Evolutionary conservation across 805 yeast species (phyloP), one percentile per base, ranked within the genome.

Genomic region (Sugiyamaella lignohabitans): DNA sequence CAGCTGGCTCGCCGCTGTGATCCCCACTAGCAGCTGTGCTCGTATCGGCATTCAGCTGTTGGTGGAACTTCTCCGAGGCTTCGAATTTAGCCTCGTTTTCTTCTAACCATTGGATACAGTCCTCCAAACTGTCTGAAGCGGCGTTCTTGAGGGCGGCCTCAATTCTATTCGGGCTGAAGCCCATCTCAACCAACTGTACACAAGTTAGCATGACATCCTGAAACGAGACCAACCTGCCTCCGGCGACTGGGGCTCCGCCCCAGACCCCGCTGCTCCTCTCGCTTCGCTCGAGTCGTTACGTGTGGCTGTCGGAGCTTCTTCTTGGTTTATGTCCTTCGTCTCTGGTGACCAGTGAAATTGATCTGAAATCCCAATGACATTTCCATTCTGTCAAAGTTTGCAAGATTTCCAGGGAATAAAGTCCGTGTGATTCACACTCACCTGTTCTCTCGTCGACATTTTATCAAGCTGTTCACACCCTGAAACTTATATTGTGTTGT

Each of bases 21-120:
- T 35, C 20, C 10, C 10, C 17, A 8, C 14, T 51, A 14, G 44
- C 54, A 6, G 40, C 45, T 1, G 38, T 50, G 5, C 42, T 45
- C 6, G 42, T 11, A 20, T 41, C 49, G 3, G 18, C 17, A 29
- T 5, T 14, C n/a, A 30, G 11, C 27, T 20, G 19, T 44, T 4
- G 43, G 3, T 17, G 45, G 40, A 5, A 50, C 50, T 8, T 52
- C 54, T 5, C 43, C 51, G n/a, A 8, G 8, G 51, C 54, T 27
- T 51, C 58, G 20, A 55, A 51, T 14, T 50, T 52, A 36, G 51
- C 61, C 50, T 56, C 58, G 36, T 53, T 50, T 17, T 41, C 23
- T 23, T 62, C 67, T 18, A 64, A 51, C 68, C 68, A 64, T 24
- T 53, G 58, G 40, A 64, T 53, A 32, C 62, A 60, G 21, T 52